These are phyloP conservation scores for Amphirosellinia nigrospora DNA, from an alignment of 495 filamentous ascomycete species.

Conservation along the genomic window DNA sequence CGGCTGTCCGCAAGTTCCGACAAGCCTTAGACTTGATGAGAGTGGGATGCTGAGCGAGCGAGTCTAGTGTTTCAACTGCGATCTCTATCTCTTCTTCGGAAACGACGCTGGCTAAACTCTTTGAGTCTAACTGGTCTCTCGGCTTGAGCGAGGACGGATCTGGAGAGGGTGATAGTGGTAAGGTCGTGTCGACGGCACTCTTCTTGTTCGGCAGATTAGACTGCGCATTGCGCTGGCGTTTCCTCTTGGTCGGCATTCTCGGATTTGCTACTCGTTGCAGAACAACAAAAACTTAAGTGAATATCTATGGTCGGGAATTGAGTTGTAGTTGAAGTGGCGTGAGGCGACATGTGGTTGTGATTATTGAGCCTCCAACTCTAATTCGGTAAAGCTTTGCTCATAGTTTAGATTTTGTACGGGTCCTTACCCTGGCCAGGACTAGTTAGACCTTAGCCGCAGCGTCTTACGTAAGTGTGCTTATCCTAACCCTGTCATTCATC, in stretches of 20 bases:
- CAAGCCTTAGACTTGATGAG: conserved; percentile 54
- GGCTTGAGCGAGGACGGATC: conserved; percentile 26
- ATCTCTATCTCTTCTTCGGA: conserved; percentile 54
- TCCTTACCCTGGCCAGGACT: too few species aligned
- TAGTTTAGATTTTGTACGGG: too few species aligned
- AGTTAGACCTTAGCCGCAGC: too few species aligned
- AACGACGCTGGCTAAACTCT: conserved; percentile 43
- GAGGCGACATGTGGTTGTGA: conserved; percentile 9
- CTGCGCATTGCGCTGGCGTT: conserved; percentile 29
- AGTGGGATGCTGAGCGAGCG: conserved; percentile 46
- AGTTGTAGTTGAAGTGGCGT: neutral
- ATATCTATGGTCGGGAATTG: neutral
- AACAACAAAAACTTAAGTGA: neutral
- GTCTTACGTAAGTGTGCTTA: too few species aligned
- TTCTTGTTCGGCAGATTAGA: conserved; percentile 41
- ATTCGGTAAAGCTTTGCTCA: neutral
- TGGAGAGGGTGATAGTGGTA: conserved; percentile 40
- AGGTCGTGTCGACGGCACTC: conserved; percentile 22
- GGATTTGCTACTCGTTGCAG: neutral
- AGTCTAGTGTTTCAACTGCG: conserved; percentile 49
- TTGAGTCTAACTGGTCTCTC: conserved; percentile 34
- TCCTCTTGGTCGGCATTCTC: conserved; percentile 35
- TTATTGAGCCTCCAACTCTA: neutral
- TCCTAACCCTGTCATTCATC: too few species aligned
- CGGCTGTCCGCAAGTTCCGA: conserved; percentile 52